phyloP scores from a whole-genome alignment of 352 stramenopile species.

The Globisporangium parvum region DNA sequence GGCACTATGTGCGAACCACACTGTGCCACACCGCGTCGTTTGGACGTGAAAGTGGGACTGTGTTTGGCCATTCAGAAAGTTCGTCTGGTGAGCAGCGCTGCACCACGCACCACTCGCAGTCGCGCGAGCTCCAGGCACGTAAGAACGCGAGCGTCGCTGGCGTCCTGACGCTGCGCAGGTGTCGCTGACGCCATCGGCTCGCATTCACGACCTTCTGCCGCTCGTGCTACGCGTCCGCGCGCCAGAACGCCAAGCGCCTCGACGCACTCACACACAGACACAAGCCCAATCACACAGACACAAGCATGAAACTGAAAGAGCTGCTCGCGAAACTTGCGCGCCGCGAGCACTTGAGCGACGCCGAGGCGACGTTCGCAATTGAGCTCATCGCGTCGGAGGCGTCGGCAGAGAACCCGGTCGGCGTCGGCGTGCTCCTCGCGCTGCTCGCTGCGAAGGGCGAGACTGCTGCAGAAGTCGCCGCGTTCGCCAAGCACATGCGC shows the following conservation, averaged over 20 bases:
- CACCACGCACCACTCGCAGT: too few relatives aligned
- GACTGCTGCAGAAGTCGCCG: slow-evolving; percentile 92
- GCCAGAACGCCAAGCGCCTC: too few relatives aligned
- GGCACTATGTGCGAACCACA: too few relatives aligned
- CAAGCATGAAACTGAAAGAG: slow-evolving; percentile 59
- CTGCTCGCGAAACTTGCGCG: slow-evolving; percentile 66
- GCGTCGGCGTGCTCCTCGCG: slow-evolving; percentile 90
- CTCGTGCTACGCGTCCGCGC: too few relatives aligned
- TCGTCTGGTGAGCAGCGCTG: neutral
- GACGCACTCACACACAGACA: neutral
- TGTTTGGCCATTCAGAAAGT: slow-evolving; percentile 12
- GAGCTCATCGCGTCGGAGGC: slow-evolving; percentile 67
- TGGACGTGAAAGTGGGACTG: too few relatives aligned
- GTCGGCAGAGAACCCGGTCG: slow-evolving; percentile 49
- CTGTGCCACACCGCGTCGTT: too few relatives aligned
- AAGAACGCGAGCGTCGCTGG: neutral
- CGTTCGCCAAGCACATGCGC: slow-evolving; percentile 96
- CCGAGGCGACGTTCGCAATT: slow-evolving; percentile 64
- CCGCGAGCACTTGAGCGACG: slow-evolving; percentile 66
- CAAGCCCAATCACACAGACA: slow-evolving; percentile 3
- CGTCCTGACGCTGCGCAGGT: neutral
- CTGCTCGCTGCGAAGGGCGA: slow-evolving; percentile 94
- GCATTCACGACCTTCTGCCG: too few relatives aligned
- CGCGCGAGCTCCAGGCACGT: too few relatives aligned
- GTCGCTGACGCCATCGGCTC: too few relatives aligned